Conservation (phyloP, 805 yeast genomes). For the Hermanozyma aechmeae region DNA sequence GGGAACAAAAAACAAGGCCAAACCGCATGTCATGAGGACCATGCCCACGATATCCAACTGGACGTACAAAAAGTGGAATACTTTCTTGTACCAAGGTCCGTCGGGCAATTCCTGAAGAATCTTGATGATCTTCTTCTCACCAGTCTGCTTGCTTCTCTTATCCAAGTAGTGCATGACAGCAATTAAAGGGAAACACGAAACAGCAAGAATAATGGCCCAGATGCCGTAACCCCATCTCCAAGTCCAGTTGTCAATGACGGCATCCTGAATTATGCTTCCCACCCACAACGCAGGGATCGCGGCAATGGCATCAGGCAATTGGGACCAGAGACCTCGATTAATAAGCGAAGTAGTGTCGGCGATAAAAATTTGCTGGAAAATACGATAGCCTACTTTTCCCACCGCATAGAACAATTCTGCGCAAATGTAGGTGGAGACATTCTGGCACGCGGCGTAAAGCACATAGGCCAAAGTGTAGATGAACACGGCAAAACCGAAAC, state of each 20-base stretch:
- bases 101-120: conserved; percentile 7
- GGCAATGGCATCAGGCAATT: conserved; percentile 21
- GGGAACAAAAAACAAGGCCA: conserved; percentile 16
- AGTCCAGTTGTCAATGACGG: conserved; percentile 7
- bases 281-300: conserved; percentile 22
- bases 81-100: conserved; percentile 6
- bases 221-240: too few species aligned
- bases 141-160: conserved; percentile 16
- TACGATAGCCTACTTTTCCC: conserved; percentile 27
- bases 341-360: conserved; percentile 32
- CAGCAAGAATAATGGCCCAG: too few species aligned
- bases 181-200: too few species aligned
- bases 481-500: conserved; percentile 20
- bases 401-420: conserved; percentile 27
- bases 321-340: conserved; percentile 26
- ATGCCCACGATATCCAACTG: conserved; percentile 14
- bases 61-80: conserved; percentile 10
- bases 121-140: conserved; percentile 3
- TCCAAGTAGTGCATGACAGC: too few species aligned
- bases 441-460: conserved; percentile 25
- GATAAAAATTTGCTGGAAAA: conserved; percentile 23
- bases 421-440: conserved; percentile 23
- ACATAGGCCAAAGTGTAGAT: conserved; percentile 26
- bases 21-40: conserved; percentile 9
- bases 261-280: conserved; percentile 18